Conservation (phyloP, 1,139 yeast genomes). For the Candida sojae region DNA sequence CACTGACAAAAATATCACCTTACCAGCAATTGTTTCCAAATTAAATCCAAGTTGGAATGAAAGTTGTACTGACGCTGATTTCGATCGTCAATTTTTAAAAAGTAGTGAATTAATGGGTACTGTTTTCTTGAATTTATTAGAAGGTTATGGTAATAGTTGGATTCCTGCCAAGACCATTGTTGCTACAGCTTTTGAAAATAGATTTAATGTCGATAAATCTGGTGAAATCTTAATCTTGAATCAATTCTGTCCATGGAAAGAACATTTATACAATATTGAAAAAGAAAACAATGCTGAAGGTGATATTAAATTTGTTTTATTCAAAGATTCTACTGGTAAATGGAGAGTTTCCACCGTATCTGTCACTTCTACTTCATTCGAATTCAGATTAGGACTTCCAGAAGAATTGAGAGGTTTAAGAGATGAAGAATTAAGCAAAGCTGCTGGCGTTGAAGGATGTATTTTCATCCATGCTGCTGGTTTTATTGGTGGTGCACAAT, state of each 20-base stretch:
- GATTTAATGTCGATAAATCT: conserved; percentile 55
- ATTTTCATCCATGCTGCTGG: conserved; percentile 96
- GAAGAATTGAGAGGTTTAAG: conserved; percentile 93
- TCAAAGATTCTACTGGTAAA: conserved; percentile 66
- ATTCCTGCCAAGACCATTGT: conserved; percentile 86
- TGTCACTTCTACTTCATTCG: conserved; percentile 70
- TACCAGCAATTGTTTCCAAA: conserved; percentile 75
- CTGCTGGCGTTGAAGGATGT: conserved; percentile 80
- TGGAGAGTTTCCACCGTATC: conserved; percentile 96
- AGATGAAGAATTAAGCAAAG: conserved; percentile 74
- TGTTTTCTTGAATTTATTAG: conserved; percentile 68
- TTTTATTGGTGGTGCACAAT: conserved; percentile 91
- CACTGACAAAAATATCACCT: conserved; percentile 52
- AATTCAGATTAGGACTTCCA: conserved; percentile 83
- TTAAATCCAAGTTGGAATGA: conserved; percentile 87
- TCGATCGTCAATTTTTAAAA: conserved; percentile 63
- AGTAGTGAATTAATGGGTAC: conserved; percentile 85
- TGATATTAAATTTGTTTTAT: conserved; percentile 72
- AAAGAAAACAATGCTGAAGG: conserved; percentile 57
- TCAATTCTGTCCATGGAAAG: conserved; percentile 91
- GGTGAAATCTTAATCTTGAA: conserved; percentile 76
- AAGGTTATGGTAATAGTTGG: conserved; percentile 83
- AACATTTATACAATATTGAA: conserved; percentile 79
- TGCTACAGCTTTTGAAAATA: conserved; percentile 58
- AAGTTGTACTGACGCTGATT: conserved; percentile 62